Evolutionary conservation across 805 yeast genomes (phyloP).

Genomic region (Candida sakaeoensis): DNA sequence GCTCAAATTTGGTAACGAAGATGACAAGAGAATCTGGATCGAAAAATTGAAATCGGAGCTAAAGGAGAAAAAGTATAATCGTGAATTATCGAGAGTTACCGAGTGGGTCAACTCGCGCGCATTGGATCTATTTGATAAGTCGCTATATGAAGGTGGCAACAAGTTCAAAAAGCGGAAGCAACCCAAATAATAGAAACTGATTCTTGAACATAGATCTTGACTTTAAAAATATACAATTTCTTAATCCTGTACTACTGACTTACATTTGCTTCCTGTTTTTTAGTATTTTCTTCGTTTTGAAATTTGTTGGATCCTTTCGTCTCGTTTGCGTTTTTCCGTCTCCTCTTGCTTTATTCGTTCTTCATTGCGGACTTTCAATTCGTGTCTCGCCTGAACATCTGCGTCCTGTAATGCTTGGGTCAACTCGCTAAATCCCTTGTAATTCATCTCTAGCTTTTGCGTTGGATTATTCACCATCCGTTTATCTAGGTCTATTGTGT

Average conservation of each 20-base stretch:
- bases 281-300: conserved; percentile 20
- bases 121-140: conserved; percentile 45
- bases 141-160: conserved; percentile 57
- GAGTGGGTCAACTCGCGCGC: conserved; percentile 66
- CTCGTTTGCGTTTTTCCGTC: conserved; percentile 16
- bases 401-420: conserved; percentile 73
- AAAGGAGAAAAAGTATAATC: conserved; percentile 30
- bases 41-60: conserved; percentile 27
- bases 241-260: no score
- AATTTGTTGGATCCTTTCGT: conserved; percentile 17
- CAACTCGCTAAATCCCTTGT: conserved; percentile 57
- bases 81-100: conserved; percentile 43
- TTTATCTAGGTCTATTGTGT: conserved; percentile 75
- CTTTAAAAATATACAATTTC: no score
- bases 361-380: conserved; percentile 11
- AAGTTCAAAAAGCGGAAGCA: conserved; percentile 17
- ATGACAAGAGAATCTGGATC: conserved; percentile 22
- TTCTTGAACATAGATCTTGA: no score
- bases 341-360: conserved; percentile 1
- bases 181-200: conserved; percentile 14
- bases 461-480: conserved; percentile 53
- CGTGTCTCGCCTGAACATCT: conserved; percentile 28
- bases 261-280: no score
- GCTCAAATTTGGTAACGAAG: conserved; percentile 23
- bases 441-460: conserved; percentile 35